These are phyloP conservation scores for Dioscorea dumetorum DNA, from an alignment of 106 monocot genomes.

Conservation along the genomic window DNA sequence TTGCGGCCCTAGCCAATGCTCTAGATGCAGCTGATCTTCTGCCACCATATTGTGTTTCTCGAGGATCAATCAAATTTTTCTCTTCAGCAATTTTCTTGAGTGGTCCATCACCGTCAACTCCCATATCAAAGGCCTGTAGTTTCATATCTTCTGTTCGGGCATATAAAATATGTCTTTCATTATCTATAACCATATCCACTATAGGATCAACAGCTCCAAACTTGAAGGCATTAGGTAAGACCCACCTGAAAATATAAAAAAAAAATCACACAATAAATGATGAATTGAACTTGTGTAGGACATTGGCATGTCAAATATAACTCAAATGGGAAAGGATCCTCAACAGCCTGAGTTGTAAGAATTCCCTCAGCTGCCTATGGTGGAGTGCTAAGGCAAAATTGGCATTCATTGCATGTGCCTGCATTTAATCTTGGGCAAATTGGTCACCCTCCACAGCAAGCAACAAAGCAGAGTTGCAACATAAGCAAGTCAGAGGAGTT, in stretches of 20 bases:
- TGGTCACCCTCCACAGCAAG: no score
- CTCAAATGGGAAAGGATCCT: no score
- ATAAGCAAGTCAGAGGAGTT: no score
- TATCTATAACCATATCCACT: slow-evolving; percentile 83
- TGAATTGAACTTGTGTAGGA: no score
- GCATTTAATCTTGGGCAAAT: no score
- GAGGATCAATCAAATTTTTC: slow-evolving; percentile 80
- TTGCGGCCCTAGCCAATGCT: slow-evolving; percentile 35
- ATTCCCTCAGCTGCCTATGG: no score
- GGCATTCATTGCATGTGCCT: no score
- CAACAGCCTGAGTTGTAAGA: no score
- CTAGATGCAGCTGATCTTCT: slow-evolving; percentile 48
- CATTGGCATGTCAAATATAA: no score
- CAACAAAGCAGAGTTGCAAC: no score
- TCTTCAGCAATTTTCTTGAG: slow-evolving; percentile 81
- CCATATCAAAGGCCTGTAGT: slow-evolving; percentile 79
- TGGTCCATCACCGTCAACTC: slow-evolving; percentile 72
- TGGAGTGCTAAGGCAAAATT: no score
- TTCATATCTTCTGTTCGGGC: slow-evolving; percentile 90
- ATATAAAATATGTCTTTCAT: slow-evolving; percentile 83
- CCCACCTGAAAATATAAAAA: slow-evolving; percentile 33
- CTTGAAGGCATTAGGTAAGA: slow-evolving; percentile 80
- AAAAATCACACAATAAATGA: no score
- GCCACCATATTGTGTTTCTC: slow-evolving; percentile 60
- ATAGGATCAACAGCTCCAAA: slow-evolving; percentile 88